These are phyloP conservation scores for Saccharomycopsis malanga DNA, from an alignment of 805 yeast species.

Conservation along the genomic window DNA sequence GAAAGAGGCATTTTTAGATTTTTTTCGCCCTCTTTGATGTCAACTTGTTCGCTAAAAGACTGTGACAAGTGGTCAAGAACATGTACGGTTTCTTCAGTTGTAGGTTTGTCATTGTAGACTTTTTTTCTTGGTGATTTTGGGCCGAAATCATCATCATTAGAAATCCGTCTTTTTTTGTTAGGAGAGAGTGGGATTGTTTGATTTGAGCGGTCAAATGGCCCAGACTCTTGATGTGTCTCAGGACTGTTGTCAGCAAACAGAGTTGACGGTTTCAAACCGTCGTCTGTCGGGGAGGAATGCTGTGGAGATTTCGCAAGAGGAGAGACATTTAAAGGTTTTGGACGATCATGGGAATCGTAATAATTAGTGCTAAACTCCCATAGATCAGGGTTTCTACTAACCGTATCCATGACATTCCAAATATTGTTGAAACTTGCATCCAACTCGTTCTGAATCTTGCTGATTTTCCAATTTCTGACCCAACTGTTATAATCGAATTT, in stretches of 20 bases:
- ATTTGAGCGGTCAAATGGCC: not conserved
- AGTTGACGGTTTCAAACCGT: not conserved
- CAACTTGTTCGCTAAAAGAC: constrained; percentile 14
- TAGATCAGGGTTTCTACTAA: constrained; percentile 8
- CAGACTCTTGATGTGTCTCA: not conserved
- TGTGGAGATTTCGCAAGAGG: too few relatives aligned
- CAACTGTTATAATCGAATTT: constrained; percentile 7
- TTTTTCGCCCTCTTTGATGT: not conserved
- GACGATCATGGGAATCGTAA: constrained; percentile 8
- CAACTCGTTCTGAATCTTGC: not conserved
- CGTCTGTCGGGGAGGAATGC: too few relatives aligned
- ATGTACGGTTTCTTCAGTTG: not conserved
- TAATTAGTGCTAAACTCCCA: constrained; percentile 14
- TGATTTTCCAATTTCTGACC: constrained; percentile 8
- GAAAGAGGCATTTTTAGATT: constrained; percentile 1
- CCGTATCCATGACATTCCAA: constrained; percentile 14
- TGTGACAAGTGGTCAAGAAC: constrained; percentile 6
- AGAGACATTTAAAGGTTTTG: too few relatives aligned
- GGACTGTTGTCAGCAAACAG: not conserved
- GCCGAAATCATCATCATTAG: not conserved
- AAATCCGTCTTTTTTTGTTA: not conserved
- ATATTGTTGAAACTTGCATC: constrained; percentile 7
- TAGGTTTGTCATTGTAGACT: too few relatives aligned
- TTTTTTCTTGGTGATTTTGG: too few relatives aligned
- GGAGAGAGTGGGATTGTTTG: not conserved